These are phyloP conservation scores for Plasmodium inui DNA, from an alignment of 169 alveolate genomes.

Conservation along the genomic window DNA sequence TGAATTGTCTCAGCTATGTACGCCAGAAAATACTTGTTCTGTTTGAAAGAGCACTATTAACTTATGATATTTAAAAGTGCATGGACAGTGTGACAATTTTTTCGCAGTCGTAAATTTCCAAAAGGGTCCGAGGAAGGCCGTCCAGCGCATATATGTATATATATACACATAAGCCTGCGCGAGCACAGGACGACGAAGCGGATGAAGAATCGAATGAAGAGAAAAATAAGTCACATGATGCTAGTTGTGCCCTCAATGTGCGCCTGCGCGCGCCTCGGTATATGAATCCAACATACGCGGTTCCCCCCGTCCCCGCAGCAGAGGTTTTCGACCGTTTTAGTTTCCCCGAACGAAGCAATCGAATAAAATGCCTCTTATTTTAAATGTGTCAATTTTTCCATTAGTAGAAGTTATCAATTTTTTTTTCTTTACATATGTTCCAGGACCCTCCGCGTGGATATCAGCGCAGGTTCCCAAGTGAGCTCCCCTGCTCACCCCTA, in stretches of 20 bases:
- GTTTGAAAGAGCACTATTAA: neutral
- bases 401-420: neutral
- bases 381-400: slow-evolving; percentile 1
- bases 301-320: neutral
- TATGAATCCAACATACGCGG: neutral
- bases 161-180: neutral
- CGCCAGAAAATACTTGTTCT: neutral
- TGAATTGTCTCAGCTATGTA: neutral
- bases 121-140: neutral
- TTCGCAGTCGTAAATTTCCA: neutral
- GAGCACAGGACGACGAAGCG: neutral
- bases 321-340: neutral
- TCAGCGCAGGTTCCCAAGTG: neutral
- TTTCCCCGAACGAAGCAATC: neutral
- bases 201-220: neutral
- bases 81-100: neutral
- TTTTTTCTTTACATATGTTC: neutral
- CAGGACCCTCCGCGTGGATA: neutral
- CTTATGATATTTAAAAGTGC: neutral
- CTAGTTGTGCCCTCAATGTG: neutral
- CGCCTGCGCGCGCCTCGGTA: neutral
- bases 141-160: neutral
- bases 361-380: neutral
- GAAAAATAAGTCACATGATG: neutral
- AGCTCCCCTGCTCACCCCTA: neutral